Base-by-base conservation (phyloP, 371 early-diverging fungal species). In the Mucor mucedo region DNA sequence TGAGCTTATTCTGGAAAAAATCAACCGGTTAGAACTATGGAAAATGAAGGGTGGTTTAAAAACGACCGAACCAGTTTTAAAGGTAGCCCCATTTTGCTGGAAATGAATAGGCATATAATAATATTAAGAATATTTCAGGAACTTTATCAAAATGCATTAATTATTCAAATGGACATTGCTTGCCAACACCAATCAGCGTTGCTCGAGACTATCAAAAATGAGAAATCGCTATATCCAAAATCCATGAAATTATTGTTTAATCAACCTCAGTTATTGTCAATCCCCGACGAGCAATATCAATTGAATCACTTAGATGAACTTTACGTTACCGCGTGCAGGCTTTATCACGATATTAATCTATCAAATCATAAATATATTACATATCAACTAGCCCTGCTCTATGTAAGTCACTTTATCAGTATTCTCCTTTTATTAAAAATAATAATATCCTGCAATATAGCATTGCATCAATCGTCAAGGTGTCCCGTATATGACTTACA, bases 361-460 rank as follows among this genome's bases (percentile, higher is more conserved):
- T 38, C 69, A 27, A 77, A 85, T 29, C 86, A 84, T 62, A 79
- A 79, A 54, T 86, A 81, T 50, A 76, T 86, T 32, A 83, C 86
- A 11, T 82, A 86, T 64, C 86, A 86, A 59, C 49, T 84, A 14
- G 86, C 86, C 21, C 68, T 86, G 14, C 68, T 86, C 14, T 86
- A 85, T 69, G 84, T 83, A 72, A 61, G 69, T 10, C 13, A 49
- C 5, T 21, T 38, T 38, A n/a, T 21, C 21, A 21, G 21, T 21
- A 32, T 9, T n/a, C 29, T n/a, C 11, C 41, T 16, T 40, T 6
- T 41, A n/a, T 45, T 45, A 30, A 10, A 47, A 6, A 5, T 44
- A 50, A 14, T 41, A 35, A 30, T 50, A 48, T 30, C 13, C 16
- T 2, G 6, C 16, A 11, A 56, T 47, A 30, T 69, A 84, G 82